Percentiles rank a stretch among this genome's conserved stretches.
Evolutionary conservation across 2,329 filamentous ascomycete species (phyloP).

Genomic region (Coniochaeta hoffmannii): DNA sequence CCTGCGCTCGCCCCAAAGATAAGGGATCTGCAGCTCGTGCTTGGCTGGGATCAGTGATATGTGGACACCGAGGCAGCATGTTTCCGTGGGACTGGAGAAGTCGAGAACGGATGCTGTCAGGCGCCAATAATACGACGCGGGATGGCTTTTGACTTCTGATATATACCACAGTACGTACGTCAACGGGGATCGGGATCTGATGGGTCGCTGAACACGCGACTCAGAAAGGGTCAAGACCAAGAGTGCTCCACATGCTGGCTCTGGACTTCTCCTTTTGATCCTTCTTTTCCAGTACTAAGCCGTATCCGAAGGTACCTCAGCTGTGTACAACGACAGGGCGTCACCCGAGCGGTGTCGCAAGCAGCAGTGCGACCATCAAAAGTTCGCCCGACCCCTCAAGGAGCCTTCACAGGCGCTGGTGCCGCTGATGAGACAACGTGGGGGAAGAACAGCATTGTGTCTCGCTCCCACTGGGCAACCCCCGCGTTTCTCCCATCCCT

Average conservation of each 20-base stretch:
- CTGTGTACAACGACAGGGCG: background rate
- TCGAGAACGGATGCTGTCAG: too few species aligned
- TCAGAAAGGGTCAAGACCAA: too few species aligned
- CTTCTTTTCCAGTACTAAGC: background rate
- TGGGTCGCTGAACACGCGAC: too few species aligned
- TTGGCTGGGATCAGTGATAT: background rate
- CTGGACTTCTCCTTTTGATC: background rate
- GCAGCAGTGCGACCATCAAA: too few species aligned
- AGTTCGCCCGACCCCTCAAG: background rate
- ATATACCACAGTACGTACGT: too few species aligned
- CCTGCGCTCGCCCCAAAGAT: slow-evolving; percentile 10
- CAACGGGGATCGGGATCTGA: background rate
- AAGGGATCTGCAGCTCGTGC: slow-evolving; percentile 9
- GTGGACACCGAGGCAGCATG: background rate
- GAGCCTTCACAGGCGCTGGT: background rate
- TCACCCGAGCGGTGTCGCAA: background rate
- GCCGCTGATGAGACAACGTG: background rate
- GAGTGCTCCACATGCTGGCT: background rate
- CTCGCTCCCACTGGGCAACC: background rate
- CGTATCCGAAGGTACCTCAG: too few species aligned
- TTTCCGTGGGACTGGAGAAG: slow-evolving; percentile 6
- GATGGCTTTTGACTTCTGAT: background rate
- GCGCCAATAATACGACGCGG: slow-evolving; percentile 3
- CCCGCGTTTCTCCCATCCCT: background rate
- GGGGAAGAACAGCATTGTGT: background rate